These are phyloP conservation scores for Didymella lethalis DNA, from an alignment of 2,329 filamentous ascomycete species.

Conservation along the genomic window DNA sequence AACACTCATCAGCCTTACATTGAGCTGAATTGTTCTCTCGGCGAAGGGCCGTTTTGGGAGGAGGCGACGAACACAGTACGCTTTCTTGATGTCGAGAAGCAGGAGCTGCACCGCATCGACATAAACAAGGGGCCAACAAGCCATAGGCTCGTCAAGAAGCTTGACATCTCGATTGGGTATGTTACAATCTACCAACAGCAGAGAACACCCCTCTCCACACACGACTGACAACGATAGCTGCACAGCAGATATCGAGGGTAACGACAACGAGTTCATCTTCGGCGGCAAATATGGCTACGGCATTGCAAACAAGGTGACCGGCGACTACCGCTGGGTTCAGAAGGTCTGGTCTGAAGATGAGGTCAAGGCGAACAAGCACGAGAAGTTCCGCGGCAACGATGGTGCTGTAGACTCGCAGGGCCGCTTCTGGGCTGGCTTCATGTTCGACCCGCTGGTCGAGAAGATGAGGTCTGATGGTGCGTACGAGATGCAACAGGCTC, in stretches of 20 bases:
- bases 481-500: neutral
- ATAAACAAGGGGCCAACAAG: conserved; percentile 69
- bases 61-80: conserved; percentile 69
- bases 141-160: conserved; percentile 61
- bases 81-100: conserved; percentile 83
- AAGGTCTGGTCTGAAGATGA: conserved; percentile 64
- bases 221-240: conserved; percentile 31
- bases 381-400: conserved; percentile 75
- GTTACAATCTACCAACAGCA: conserved; percentile 13
- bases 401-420: conserved; percentile 81
- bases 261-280: conserved; percentile 75
- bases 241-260: conserved; percentile 78
- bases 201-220: neutral
- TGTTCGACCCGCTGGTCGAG: conserved; percentile 79
- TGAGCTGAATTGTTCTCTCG: conserved; percentile 69
- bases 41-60: conserved; percentile 80
- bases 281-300: conserved; percentile 84
- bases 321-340: conserved; percentile 64
- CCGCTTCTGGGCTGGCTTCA: conserved; percentile 83
- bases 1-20: conserved; percentile 58
- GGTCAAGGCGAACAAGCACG: conserved; percentile 54
- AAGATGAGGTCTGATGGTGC: conserved; percentile 56
- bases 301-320: conserved; percentile 71
- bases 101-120: conserved; percentile 75
- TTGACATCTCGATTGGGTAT: conserved; percentile 64